Base-by-base conservation (phyloP, 2,329 filamentous ascomycete genomes). In the Beauveria sp. region DNA sequence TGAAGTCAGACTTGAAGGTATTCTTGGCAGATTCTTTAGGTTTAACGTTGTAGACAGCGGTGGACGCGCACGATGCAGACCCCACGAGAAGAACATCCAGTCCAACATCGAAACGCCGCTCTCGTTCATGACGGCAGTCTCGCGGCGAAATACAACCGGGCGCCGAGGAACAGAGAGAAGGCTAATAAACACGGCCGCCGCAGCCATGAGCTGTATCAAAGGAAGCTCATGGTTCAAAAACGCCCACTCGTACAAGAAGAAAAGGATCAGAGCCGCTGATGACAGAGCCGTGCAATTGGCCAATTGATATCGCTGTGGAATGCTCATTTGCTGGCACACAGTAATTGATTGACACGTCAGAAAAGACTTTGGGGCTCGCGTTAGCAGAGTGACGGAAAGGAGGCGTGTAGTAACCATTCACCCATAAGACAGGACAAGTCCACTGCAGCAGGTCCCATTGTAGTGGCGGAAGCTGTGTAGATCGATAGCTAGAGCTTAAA, bases 11-110 rank as follows among this genome's bases (percentile, higher is more conserved):
- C 48, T 52, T 2, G 8, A 45, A 5, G 57, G 48, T 31, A 60
- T 45, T 45, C 22, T 52, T n/a, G 57, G 48, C 38, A 60, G 5
- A 7, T 60, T 24, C 2, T 24, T 1, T 2, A 60, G n/a, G 1
- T 22, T 31, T 18, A 60, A n/a, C 2, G 57, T 31, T 40, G 18
- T 14, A n/a, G 57, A 49, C 20, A 53, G 26, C 0, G 9, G 16
- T 4, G 38, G 10, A 26, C 22, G 4, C 14, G 53, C 49, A 12
- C n/a, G 5, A 52, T 60, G 57, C 14, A 60, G 57, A 10, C 57
- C 48, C 46, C 46, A 60, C 10, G 57, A 60, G 8, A 60, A 60
- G 10, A 45, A 52, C 2, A 60, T n/a, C 57, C 57, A 60, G 34
- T 46, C 57, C 8, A 60, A 16, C n/a, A 53, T 49, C 18, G 48